Conservation (phyloP, 2,329 filamentous ascomycete genomes). For the Talaromyces pinophilus region DNA sequence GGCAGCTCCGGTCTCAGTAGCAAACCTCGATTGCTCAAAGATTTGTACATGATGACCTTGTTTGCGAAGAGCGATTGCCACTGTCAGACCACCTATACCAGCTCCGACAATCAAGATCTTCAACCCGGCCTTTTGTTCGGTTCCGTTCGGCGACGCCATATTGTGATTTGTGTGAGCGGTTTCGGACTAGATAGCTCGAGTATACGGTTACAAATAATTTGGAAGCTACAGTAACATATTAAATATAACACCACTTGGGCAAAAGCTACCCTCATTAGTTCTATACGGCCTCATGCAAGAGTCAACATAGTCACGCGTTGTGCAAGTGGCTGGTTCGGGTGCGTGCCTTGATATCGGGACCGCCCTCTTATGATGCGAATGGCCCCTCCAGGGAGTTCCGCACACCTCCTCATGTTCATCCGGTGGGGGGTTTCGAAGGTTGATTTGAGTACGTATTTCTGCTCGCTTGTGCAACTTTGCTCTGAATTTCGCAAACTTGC, state of each 20-base stretch:
- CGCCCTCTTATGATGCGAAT: background rate
- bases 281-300: background rate
- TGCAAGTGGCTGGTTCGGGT: background rate
- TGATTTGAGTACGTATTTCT: background rate
- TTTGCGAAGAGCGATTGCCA: conserved; percentile 53
- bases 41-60: conserved; percentile 55
- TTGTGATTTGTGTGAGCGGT: background rate
- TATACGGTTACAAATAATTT: background rate
- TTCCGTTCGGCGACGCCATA: background rate
- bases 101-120: conserved; percentile 38
- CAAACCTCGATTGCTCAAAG: conserved; percentile 59
- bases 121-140: conserved; percentile 21
- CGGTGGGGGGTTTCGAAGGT: background rate
- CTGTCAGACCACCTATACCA: conserved; percentile 38
- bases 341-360: background rate
- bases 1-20: conserved; percentile 60
- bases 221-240: background rate
- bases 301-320: conserved; percentile 1
- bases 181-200: background rate
- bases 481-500: background rate
- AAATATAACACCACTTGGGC: background rate
- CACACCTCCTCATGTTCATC: background rate
- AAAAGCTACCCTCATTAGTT: conserved; percentile 27
- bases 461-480: background rate
- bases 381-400: background rate